Evolutionary conservation across 208 protist genomes (phyloP).

Genomic region (Spongospora subterranea): DNA sequence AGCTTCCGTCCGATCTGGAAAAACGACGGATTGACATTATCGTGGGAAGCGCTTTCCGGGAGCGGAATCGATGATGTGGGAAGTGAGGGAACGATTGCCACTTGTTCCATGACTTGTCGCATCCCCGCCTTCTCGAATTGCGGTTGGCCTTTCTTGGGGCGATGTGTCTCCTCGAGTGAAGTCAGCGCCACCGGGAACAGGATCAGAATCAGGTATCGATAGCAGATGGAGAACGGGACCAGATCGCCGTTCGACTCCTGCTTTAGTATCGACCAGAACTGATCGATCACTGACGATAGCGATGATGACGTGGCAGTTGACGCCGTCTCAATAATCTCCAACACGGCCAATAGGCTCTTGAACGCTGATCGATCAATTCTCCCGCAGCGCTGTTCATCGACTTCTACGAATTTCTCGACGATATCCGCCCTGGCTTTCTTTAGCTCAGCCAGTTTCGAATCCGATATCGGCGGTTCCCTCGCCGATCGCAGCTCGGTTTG

Average conservation of each 20-base stretch:
- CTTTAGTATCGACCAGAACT: background rate
- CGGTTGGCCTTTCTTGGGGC: background rate
- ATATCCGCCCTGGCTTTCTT: background rate
- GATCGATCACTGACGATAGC: background rate
- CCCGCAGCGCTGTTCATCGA: background rate
- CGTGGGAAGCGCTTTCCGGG: background rate
- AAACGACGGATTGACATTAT: background rate
- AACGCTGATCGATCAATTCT: background rate
- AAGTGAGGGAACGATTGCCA: background rate
- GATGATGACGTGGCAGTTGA: background rate
- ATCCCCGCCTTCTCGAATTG: background rate
- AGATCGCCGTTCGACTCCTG: background rate
- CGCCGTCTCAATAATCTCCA: background rate
- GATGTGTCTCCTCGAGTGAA: background rate
- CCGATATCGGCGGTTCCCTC: too few relatives aligned
- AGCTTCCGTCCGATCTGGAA: background rate
- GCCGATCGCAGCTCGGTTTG: background rate
- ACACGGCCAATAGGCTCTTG: background rate
- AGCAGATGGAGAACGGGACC: background rate
- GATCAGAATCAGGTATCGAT: constrained; percentile 29
- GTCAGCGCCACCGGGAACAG: background rate
- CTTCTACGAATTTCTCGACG: background rate
- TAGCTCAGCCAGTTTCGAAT: background rate
- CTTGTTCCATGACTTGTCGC: background rate
- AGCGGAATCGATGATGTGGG: background rate